Base-by-base conservation (phyloP, 108 stramenopile genomes). In the Chaetoceros muelleri region DNA sequence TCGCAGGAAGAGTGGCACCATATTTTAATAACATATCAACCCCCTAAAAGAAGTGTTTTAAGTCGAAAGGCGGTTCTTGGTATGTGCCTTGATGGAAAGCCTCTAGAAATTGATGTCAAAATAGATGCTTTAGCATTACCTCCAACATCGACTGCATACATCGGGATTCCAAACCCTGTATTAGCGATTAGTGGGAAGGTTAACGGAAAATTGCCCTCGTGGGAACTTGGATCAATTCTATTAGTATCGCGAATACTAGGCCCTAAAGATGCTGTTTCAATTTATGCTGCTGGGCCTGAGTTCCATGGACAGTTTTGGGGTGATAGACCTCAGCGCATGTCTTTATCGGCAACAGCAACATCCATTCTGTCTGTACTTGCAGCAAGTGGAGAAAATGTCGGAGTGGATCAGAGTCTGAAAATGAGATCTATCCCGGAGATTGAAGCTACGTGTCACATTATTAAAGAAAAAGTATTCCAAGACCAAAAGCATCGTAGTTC, bases 241-340 rank as follows among this genome's bases (percentile, higher is more conserved):
- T 24, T 91, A 58, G 24, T 91, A 1, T 80, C 89, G 16, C 73
- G 79, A 19, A 72, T 87, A 13, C 69, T 91, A 2, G 53, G 74
- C 34, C 70, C 76, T 29, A 68, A 78, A 2, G 90, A 91, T 60
- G 90, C 90, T 24, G 85, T 85, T 28, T 80, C 90, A 8, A 81
- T 91, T 58, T 85, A 76, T 48, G 65, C 81, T 18, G 78, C 76
- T 47, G 89, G 89, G 27, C 85, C 90, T 21, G 82, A 87, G 49
- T 91, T 85, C 58, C 74, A 80, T 3, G 82, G 90, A 26, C 54
- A 85, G 24, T 83, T 91, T 66, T 87, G 90, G 90, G 90, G 90
- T 13, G 90, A 91, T 59, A 69, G 90, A 58, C 90, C 90, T 27
- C 85, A 91, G 52, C 59, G 85, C n/a, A 70, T 82, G 25, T 87